phyloP scores from a whole-genome alignment of 2,329 filamentous ascomycete species.

The Leptographium radiaticola region DNA sequence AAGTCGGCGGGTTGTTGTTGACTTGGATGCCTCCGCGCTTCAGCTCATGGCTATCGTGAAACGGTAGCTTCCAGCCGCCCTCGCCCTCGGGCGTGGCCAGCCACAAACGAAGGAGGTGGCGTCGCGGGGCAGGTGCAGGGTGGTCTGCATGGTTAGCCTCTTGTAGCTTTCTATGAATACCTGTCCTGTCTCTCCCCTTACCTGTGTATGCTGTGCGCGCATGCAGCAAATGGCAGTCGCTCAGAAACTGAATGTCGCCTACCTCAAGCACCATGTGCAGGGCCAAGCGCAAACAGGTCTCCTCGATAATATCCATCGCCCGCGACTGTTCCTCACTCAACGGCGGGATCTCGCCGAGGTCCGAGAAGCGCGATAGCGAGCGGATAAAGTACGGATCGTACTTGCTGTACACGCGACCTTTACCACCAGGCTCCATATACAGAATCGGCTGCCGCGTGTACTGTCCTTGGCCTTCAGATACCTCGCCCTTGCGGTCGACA shows the following conservation, averaged over 20 bases:
- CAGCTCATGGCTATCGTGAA: conserved; percentile 68
- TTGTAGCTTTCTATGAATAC: neutral
- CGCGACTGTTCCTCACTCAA: conserved; percentile 56
- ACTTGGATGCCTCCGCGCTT: conserved; percentile 86
- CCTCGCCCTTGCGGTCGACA: conserved; percentile 83
- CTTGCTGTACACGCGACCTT: conserved; percentile 63
- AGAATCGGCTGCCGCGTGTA: conserved; percentile 62
- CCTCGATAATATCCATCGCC: conserved; percentile 59
- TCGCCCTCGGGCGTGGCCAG: conserved; percentile 68
- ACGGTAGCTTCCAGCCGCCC: conserved; percentile 76
- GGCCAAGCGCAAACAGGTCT: conserved; percentile 57
- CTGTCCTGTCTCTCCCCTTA: neutral
- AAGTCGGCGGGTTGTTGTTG: conserved; percentile 61
- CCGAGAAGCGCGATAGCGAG: conserved; percentile 61
- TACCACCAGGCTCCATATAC: conserved; percentile 58
- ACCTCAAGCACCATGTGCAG: conserved; percentile 80
- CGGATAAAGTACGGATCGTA: conserved; percentile 85
- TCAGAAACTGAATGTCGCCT: conserved; percentile 78
- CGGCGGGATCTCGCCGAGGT: conserved; percentile 58
- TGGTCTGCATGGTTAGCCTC: conserved; percentile 22
- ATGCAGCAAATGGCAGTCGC: conserved; percentile 70
- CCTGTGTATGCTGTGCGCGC: conserved; percentile 67
- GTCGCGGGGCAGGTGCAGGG: conserved; percentile 52
- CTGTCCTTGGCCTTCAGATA: conserved; percentile 57
- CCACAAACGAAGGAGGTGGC: conserved; percentile 78